Conservation (phyloP, 768 basidiomycete species). For the Dictyophora rubrovolvata region DNA sequence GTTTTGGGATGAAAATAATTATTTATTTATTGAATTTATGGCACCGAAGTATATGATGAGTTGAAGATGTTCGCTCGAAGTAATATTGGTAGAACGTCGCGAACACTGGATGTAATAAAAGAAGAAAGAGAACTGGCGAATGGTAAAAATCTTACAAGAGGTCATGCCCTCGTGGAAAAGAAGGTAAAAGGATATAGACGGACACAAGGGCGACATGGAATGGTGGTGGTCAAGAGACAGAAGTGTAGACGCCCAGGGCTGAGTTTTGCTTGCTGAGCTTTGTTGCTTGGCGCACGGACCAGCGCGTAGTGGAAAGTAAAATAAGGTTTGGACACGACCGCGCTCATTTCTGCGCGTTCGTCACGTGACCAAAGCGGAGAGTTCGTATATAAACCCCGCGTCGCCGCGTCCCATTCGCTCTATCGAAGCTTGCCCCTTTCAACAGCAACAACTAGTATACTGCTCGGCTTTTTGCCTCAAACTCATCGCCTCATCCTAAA, state of each 20-base stretch:
- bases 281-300: neutral
- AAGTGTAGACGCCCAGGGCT: neutral
- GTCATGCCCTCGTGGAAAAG: neutral
- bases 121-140: too few species aligned
- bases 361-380: neutral
- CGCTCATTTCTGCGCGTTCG: neutral
- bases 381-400: neutral
- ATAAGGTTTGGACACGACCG: constrained; percentile 2
- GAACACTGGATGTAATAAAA: too few species aligned
- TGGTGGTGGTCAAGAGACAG: neutral
- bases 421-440: neutral
- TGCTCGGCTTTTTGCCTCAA: neutral
- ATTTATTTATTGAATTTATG: neutral
- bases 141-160: too few species aligned
- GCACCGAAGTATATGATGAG: too few species aligned
- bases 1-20: neutral
- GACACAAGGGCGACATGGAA: neutral
- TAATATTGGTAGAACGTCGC: too few species aligned
- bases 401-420: neutral
- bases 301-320: neutral
- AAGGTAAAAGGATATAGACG: neutral
- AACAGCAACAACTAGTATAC: neutral
- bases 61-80: too few species aligned
- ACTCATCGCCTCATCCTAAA: neutral
- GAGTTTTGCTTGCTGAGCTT: neutral